Evolutionary conservation across 2,329 filamentous ascomycete genomes (phyloP).

Genomic region (Pseudogymnoascus sp.): DNA sequence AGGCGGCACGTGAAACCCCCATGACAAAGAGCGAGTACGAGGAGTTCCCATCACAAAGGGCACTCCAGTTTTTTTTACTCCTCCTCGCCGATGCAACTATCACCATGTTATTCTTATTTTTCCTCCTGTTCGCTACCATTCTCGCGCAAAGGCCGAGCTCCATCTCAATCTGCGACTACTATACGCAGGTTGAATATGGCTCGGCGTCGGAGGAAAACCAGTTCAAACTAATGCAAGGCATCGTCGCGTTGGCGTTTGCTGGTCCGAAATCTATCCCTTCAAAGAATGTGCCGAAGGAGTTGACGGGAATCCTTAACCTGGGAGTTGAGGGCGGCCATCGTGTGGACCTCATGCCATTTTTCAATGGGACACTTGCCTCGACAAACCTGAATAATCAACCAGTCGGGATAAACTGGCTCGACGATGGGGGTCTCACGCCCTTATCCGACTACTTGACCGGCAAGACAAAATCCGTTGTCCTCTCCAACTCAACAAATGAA

Average conservation of each 20-base stretch:
- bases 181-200: conserved; percentile 22
- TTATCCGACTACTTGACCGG: conserved; percentile 23
- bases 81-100: background rate
- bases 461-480: conserved; percentile 15
- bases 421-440: conserved; percentile 24
- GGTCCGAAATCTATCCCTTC: conserved; percentile 17
- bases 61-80: background rate
- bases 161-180: conserved; percentile 29
- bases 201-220: conserved; percentile 22
- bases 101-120: background rate
- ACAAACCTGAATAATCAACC: conserved; percentile 25
- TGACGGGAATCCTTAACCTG: conserved; percentile 26
- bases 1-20: background rate
- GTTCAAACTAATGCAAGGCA: conserved; percentile 23
- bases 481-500: conserved; percentile 24
- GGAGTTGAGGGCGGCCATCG: conserved; percentile 18
- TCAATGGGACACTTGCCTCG: conserved; percentile 26
- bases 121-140: background rate
- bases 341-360: conserved; percentile 25
- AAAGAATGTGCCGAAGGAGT: conserved; percentile 14
- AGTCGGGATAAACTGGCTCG: conserved; percentile 25
- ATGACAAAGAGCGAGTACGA: background rate
- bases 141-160: conserved; percentile 21
- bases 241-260: conserved; percentile 26
- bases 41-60: background rate